Evolutionary conservation across 106 monocot species (phyloP).

Genomic region (Chionographis japonica): DNA sequence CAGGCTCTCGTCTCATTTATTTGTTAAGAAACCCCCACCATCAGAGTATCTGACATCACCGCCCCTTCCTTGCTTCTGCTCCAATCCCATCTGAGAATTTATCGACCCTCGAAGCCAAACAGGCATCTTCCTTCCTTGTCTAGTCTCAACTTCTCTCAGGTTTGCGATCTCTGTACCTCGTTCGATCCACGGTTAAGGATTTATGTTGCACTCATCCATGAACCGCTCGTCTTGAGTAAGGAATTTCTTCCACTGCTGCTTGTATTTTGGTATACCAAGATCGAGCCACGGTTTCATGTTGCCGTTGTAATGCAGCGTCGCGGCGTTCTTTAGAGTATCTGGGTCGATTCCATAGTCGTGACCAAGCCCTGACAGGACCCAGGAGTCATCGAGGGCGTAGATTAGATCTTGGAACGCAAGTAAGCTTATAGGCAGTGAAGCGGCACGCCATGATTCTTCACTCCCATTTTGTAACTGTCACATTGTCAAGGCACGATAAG

Average conservation of each 20-base stretch:
- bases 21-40: no score
- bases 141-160: no score
- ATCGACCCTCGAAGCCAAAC: no score
- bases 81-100: no score
- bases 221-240: conserved; percentile 44
- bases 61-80: no score
- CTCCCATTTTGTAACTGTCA: conserved; percentile 27
- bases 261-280: conserved; percentile 49
- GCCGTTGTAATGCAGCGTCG: conserved; percentile 56
- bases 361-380: conserved; percentile 55
- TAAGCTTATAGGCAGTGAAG: conserved; percentile 44
- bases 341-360: conserved; percentile 35
- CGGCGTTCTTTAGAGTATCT: conserved; percentile 17
- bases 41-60: no score
- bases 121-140: no score
- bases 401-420: conserved; percentile 53
- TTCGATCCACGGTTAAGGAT: conserved; percentile 9
- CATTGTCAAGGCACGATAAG: background rate
- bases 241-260: conserved; percentile 52
- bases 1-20: no score
- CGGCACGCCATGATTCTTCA: conserved; percentile 36
- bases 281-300: conserved; percentile 83
- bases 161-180: no score
- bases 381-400: conserved; percentile 23
- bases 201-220: conserved; percentile 66